phyloP scores from a whole-genome alignment of 129 eudicot species.

The Pulicaria dysenterica region DNA sequence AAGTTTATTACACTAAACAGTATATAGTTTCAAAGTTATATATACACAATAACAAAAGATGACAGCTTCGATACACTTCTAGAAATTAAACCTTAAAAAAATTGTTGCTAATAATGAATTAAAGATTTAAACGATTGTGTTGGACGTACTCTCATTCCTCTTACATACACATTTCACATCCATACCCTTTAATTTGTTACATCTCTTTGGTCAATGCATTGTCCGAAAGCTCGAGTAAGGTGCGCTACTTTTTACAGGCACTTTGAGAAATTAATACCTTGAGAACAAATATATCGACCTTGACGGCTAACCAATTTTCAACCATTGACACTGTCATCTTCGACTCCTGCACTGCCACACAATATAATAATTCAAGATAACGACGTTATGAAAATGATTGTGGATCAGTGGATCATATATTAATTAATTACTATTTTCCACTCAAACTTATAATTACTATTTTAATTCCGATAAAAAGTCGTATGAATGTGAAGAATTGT shows the following conservation, averaged over 20 bases:
- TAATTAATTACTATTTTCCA: slow-evolving; percentile 35
- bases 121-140: too few species aligned
- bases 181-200: background rate
- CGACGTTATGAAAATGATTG: slow-evolving; percentile 31
- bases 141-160: too few species aligned
- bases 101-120: too few species aligned
- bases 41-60: too few species aligned
- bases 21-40: too few species aligned
- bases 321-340: slow-evolving; percentile 30
- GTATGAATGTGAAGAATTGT: slow-evolving; percentile 39
- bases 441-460: background rate
- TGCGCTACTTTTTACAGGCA: slow-evolving; percentile 32
- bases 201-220: slow-evolving; percentile 31
- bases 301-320: slow-evolving; percentile 31
- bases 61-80: too few species aligned
- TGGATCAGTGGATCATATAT: slow-evolving; percentile 26
- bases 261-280: slow-evolving; percentile 37
- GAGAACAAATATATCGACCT: slow-evolving; percentile 31
- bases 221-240: slow-evolving; percentile 16
- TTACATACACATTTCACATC: too few species aligned
- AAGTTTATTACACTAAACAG: too few species aligned
- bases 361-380: slow-evolving; percentile 19
- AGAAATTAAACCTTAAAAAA: too few species aligned
- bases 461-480: slow-evolving; percentile 9
- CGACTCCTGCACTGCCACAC: slow-evolving; percentile 17